These are phyloP conservation scores for Termitomyces sp. DNA, from an alignment of 768 basidiomycete species.

Conservation along the genomic window DNA sequence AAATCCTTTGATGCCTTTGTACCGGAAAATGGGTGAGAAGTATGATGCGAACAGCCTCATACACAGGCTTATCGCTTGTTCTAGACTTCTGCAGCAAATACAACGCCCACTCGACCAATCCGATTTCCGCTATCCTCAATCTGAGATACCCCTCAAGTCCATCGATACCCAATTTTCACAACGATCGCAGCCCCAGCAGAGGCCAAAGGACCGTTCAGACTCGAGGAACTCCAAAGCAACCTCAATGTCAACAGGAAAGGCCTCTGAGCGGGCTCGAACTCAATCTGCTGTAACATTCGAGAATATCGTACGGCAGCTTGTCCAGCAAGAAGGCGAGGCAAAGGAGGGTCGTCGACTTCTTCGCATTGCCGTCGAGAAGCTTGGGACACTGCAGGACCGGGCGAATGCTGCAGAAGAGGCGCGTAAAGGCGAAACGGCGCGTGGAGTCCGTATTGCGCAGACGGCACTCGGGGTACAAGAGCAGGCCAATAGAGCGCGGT, in stretches of 20 bases:
- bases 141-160: neutral
- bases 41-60: neutral
- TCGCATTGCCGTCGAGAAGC: conserved; percentile 21
- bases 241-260: conserved; percentile 4
- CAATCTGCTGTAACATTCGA: conserved; percentile 22
- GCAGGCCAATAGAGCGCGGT: conserved; percentile 20
- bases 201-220: neutral
- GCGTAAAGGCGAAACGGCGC: conserved; percentile 14
- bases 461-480: conserved; percentile 25
- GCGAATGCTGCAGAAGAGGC: conserved; percentile 15
- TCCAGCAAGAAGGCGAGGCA: conserved; percentile 24
- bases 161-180: neutral
- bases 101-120: neutral
- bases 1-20: neutral
- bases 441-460: conserved; percentile 22
- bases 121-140: neutral
- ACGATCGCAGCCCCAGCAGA: neutral
- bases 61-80: neutral
- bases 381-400: conserved; percentile 18
- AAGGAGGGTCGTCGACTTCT: conserved; percentile 26
- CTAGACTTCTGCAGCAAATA: conserved; percentile 3
- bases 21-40: conserved; percentile 10
- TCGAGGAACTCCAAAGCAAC: conserved; percentile 3
- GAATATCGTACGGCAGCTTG: conserved; percentile 22
- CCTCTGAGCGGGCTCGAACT: conserved; percentile 17